phyloP scores from a whole-genome alignment of 805 yeast genomes.

The Myxozyma sirexii region DNA sequence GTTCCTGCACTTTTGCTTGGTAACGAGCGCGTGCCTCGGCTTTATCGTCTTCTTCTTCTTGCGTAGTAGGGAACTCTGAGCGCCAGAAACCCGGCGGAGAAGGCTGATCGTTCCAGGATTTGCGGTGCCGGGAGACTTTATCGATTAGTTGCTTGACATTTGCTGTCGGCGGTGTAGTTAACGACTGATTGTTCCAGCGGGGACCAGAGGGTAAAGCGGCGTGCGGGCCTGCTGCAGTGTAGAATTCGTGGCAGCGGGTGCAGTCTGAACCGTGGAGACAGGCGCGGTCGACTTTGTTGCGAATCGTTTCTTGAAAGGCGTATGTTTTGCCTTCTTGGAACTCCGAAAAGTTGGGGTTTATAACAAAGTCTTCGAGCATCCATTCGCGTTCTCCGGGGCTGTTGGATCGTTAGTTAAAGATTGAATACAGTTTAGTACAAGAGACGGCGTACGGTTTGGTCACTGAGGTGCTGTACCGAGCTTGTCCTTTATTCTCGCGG shows the following conservation, averaged over 20 bases:
- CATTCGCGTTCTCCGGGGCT: conserved; percentile 40
- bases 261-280: conserved; percentile 47
- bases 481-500: conserved; percentile 28
- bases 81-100: conserved; percentile 64
- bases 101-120: conserved; percentile 44
- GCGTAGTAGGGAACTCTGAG: conserved; percentile 62
- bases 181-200: conserved; percentile 38
- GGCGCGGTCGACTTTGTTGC: conserved; percentile 42
- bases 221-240: conserved; percentile 40
- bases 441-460: conserved; percentile 21
- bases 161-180: background rate
- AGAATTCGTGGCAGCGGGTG: conserved; percentile 42
- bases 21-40: conserved; percentile 43
- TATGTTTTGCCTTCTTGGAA: conserved; percentile 33
- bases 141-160: conserved; percentile 15
- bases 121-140: conserved; percentile 36
- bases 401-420: background rate
- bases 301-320: conserved; percentile 44
- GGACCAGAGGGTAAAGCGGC: conserved; percentile 38
- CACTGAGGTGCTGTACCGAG: conserved; percentile 19
- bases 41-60: conserved; percentile 50
- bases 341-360: conserved; percentile 42
- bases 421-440: background rate
- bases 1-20: conserved; percentile 47
- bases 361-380: conserved; percentile 47